Conservation (phyloP, 2,329 filamentous ascomycete species). For the Aspergillus ochraceus region DNA sequence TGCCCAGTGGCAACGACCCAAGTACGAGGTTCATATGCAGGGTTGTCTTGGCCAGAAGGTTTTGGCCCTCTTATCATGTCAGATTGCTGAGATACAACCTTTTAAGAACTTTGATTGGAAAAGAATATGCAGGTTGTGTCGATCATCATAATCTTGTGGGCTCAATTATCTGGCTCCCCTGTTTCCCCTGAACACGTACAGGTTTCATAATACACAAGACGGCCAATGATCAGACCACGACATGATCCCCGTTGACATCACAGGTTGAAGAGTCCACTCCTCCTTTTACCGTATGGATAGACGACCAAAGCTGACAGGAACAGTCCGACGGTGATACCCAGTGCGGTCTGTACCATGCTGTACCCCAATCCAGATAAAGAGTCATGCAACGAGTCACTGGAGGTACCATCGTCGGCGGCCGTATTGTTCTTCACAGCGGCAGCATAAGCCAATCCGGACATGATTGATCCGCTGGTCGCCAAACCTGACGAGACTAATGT, state of each 20-base stretch:
- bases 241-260: not conserved
- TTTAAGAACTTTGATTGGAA: not conserved
- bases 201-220: not conserved
- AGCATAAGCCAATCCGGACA: conserved; percentile 55
- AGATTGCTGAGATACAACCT: not conserved
- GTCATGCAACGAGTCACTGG: conserved; percentile 10
- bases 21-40: not conserved
- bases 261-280: conserved; percentile 42
- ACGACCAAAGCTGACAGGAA: conserved; percentile 47
- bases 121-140: not conserved
- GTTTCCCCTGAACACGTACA: not conserved
- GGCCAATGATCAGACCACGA: not conserved
- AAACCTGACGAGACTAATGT: conserved; percentile 61
- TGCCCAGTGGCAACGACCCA: not conserved
- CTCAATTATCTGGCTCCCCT: not conserved
- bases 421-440: conserved; percentile 47
- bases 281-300: conserved; percentile 46
- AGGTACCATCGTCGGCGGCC: not conserved
- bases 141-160: not conserved
- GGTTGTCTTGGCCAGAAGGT: not conserved
- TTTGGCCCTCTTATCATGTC: not conserved
- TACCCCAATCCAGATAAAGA: conserved; percentile 39
- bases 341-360: conserved; percentile 47
- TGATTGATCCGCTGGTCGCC: conserved; percentile 55
- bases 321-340: conserved; percentile 48